phyloP scores from a whole-genome alignment of 1,284 basidiomycete genomes.

The Heterobasidion annosum region DNA sequence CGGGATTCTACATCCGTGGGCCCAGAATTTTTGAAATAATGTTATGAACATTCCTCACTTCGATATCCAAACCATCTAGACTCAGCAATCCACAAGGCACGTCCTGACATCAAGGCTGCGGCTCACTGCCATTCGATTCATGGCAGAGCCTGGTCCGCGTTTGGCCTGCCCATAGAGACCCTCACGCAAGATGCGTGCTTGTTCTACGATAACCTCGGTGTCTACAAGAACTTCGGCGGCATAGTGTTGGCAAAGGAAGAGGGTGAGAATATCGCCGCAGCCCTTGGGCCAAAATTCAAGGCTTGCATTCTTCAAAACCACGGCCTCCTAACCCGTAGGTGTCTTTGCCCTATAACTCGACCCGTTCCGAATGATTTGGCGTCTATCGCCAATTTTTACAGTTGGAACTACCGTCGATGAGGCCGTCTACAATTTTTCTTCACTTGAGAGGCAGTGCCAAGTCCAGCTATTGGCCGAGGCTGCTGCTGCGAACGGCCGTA shows the following conservation, averaged over 20 bases:
- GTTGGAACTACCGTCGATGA: not conserved
- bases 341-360: not conserved
- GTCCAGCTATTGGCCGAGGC: not conserved
- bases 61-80: not conserved
- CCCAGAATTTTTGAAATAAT: not conserved
- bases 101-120: not conserved
- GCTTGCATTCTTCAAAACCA: not conserved
- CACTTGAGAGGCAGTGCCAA: not conserved
- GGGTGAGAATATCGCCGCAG: not conserved
- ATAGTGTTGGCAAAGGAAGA: not conserved
- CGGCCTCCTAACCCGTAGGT: not conserved
- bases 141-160: not conserved
- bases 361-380: too few species aligned
- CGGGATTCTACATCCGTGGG: not conserved
- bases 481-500: not conserved
- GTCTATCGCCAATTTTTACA: not conserved
- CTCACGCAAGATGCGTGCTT: not conserved
- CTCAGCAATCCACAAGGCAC: not conserved
- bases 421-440: not conserved
- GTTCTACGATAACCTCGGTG: not conserved
- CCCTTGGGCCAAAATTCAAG: not conserved
- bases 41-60: not conserved
- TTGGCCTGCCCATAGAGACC: not conserved
- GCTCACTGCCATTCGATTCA: not conserved
- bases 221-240: not conserved